Evolutionary conservation across 352 stramenopile genomes (phyloP).

Genomic region (Globisporangium cystogenes): DNA sequence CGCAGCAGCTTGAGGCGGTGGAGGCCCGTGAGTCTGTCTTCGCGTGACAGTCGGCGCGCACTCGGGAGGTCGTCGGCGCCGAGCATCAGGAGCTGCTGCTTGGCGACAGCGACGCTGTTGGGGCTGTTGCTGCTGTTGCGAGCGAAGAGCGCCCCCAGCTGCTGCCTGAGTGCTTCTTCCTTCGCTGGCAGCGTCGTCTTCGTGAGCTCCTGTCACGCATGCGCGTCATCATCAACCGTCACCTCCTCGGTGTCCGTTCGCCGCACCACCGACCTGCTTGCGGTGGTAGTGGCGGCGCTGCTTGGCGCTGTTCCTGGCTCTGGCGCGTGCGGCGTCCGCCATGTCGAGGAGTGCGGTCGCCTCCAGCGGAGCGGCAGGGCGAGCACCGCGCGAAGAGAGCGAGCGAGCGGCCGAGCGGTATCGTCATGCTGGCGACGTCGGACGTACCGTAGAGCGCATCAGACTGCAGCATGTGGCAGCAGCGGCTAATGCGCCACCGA

Average conservation of each 20-base stretch:
- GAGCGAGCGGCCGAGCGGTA: too few species aligned
- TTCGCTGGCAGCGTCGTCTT: neutral
- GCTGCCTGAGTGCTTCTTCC: neutral
- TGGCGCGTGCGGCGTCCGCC: neutral
- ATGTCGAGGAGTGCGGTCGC: neutral
- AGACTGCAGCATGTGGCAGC: neutral
- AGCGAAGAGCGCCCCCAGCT: neutral
- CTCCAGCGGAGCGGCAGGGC: too few species aligned
- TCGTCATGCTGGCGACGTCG: neutral
- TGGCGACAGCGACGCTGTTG: neutral
- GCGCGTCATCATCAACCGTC: too few species aligned
- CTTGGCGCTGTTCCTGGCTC: neutral
- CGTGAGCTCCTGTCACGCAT: neutral
- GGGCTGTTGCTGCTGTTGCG: neutral
- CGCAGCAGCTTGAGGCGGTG: neutral
- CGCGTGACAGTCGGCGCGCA: neutral
- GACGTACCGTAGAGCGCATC: neutral
- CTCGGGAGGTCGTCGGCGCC: neutral
- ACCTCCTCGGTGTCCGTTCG: too few species aligned
- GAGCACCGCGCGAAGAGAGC: too few species aligned
- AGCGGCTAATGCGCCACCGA: neutral
- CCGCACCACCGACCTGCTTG: neutral
- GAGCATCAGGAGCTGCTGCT: neutral
- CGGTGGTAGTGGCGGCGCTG: slow-evolving; percentile 1
- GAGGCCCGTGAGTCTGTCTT: neutral